Conservation (phyloP, 306 rosid species). For the Prosopis cineraria region DNA sequence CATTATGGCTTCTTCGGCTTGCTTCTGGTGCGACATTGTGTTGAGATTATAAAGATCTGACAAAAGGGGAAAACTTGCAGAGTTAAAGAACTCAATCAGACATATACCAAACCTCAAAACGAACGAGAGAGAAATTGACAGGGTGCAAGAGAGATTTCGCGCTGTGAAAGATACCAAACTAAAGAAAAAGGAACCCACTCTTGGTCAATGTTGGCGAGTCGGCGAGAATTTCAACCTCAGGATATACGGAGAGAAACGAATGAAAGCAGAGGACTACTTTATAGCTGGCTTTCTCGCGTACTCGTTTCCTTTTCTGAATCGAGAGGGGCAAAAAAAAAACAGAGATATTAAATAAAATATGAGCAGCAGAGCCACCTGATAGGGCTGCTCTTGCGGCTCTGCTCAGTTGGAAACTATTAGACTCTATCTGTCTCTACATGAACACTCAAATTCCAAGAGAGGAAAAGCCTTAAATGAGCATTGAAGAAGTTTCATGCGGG, state of each 20-base stretch:
- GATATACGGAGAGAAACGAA: slow-evolving; percentile 33
- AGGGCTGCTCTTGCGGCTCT: slow-evolving; percentile 31
- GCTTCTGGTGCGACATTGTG: slow-evolving; percentile 66
- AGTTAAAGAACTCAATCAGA: slow-evolving; percentile 13
- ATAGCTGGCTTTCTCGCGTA: slow-evolving; percentile 33
- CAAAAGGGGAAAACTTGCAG: neutral
- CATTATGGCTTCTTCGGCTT: slow-evolving; percentile 72
- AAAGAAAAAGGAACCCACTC: slow-evolving; percentile 23
- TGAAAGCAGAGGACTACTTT: slow-evolving; percentile 24
- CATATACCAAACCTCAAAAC: slow-evolving; percentile 33
- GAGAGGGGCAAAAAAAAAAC: slow-evolving; percentile 4
- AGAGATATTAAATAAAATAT: neutral
- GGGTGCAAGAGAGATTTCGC: slow-evolving; percentile 3
- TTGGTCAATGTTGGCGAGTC: slow-evolving; percentile 31
- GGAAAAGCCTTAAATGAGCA: slow-evolving; percentile 24
- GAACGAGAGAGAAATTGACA: neutral
- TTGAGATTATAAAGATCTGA: slow-evolving; percentile 42
- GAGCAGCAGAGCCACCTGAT: slow-evolving; percentile 32
- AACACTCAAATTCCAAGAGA: slow-evolving; percentile 25
- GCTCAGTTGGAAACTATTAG: neutral
- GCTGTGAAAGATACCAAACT: slow-evolving; percentile 25
- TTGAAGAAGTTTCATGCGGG: neutral
- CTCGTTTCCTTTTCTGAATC: slow-evolving; percentile 25
- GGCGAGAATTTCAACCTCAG: slow-evolving; percentile 5
- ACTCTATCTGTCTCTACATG: neutral